Evolutionary conservation across 139 green algal genomes (phyloP).

Genomic region (Coccomyxa sp.): DNA sequence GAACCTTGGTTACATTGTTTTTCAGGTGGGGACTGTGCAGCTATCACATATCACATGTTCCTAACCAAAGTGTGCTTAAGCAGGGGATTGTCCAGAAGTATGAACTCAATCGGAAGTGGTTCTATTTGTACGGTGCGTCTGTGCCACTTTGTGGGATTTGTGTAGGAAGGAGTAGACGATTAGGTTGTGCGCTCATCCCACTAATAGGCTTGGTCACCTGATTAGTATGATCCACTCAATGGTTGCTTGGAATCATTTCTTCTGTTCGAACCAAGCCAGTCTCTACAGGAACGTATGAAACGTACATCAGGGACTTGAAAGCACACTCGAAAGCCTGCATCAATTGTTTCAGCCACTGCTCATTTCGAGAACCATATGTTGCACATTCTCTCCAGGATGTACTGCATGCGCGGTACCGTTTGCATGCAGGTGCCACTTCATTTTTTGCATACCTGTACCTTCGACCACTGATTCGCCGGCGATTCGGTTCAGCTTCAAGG

Average conservation of each 20-base stretch:
- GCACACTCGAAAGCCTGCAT: not conserved
- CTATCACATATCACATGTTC: not conserved
- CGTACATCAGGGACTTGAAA: too few relatives aligned
- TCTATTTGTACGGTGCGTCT: slow-evolving; percentile 59
- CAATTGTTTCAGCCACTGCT: not conserved
- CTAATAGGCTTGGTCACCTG: too few relatives aligned
- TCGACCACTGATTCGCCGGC: slow-evolving; percentile 64
- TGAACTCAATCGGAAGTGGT: slow-evolving; percentile 75
- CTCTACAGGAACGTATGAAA: not conserved
- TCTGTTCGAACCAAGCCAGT: not conserved
- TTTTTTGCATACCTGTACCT: slow-evolving; percentile 76
- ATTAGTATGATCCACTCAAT: not conserved
- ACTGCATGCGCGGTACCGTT: not conserved
- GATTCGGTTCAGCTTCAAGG: slow-evolving; percentile 65
- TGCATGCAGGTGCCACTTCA: slow-evolving; percentile 26
- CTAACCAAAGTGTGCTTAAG: not conserved
- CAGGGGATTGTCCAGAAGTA: slow-evolving; percentile 61
- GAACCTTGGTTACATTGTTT: not conserved
- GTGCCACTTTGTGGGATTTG: not conserved
- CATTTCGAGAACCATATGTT: not conserved
- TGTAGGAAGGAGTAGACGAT: not conserved
- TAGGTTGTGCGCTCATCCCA: not conserved
- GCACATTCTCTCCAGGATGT: not conserved
- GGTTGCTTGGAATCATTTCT: not conserved
- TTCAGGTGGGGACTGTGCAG: not conserved